A percentile compares a stretch with the other conserved stretches of the same genome.
phyloP scores from a whole-genome alignment of 1,284 basidiomycete genomes.

The Cryptococcus wingfieldii region DNA sequence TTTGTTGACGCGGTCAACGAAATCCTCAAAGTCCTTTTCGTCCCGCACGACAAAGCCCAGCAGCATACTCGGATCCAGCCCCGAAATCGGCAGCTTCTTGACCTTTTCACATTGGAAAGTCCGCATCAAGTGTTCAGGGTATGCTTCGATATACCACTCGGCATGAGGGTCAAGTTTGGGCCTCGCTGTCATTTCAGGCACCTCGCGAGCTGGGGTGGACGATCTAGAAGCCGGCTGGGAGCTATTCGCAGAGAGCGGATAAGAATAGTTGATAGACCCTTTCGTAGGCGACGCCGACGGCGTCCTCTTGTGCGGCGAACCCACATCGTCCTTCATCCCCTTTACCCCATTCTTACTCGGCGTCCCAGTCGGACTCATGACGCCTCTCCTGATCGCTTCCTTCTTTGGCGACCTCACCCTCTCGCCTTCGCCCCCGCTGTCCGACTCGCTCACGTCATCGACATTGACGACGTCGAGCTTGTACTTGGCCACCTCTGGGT shows the following conservation, averaged over 20 bases:
- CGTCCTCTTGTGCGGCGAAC: background rate
- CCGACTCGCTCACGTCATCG: slow-evolving; percentile 19
- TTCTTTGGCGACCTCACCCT: background rate
- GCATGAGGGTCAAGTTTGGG: slow-evolving; percentile 40
- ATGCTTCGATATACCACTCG: slow-evolving; percentile 63
- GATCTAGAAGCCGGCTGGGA: no score
- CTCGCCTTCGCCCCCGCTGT: background rate
- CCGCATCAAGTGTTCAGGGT: slow-evolving; percentile 62
- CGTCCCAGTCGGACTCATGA: background rate
- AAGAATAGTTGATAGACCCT: background rate
- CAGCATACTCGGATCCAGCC: slow-evolving; percentile 95
- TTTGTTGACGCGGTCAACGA: slow-evolving; percentile 64
- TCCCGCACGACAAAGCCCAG: slow-evolving; percentile 83
- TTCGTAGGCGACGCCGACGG: slow-evolving; percentile 6
- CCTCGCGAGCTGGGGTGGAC: no score
- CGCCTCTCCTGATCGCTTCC: background rate
- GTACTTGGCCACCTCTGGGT: background rate
- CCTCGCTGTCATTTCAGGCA: no score
- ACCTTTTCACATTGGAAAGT: slow-evolving; percentile 94
- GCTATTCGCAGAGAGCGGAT: background rate
- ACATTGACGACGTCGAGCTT: slow-evolving; percentile 35
- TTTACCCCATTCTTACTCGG: background rate
- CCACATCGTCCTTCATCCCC: background rate
- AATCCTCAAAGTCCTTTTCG: slow-evolving; percentile 78
- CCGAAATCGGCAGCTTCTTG: slow-evolving; percentile 83